Evolutionary conservation across 495 filamentous ascomycete genomes (phyloP).

Genomic region (Aspergillus affinis): DNA sequence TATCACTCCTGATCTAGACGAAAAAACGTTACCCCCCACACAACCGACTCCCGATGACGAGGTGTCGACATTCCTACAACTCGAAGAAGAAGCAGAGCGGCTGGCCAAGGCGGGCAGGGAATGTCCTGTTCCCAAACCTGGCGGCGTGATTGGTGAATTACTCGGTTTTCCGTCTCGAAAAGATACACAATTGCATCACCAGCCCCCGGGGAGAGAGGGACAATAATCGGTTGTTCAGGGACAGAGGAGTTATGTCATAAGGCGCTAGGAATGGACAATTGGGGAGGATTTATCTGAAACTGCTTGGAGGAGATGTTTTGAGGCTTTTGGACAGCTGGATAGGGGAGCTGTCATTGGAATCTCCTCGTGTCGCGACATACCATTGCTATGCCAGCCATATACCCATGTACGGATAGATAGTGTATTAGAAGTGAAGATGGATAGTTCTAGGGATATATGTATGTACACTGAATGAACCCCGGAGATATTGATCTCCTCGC

Average conservation of each 20-base stretch:
- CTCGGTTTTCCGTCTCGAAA: conserved; percentile 57
- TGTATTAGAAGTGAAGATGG: conserved; percentile 10
- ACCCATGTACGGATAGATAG: conserved; percentile 29
- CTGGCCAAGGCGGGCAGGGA: conserved; percentile 40
- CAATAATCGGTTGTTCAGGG: conserved; percentile 6
- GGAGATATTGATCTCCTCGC: neutral
- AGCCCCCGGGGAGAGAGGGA: conserved; percentile 2
- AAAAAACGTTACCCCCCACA: conserved; percentile 17
- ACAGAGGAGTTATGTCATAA: neutral
- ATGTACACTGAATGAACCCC: conserved; percentile 1
- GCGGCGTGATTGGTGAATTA: conserved; percentile 69
- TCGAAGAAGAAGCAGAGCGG: conserved; percentile 46
- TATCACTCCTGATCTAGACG: conserved; percentile 21
- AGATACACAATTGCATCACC: conserved; percentile 5
- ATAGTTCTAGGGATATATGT: conserved; percentile 6
- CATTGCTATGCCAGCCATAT: conserved; percentile 20
- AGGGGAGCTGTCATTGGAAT: neutral
- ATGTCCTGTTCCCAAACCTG: conserved; percentile 85
- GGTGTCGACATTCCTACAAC: conserved; percentile 44
- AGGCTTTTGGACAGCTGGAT: neutral
- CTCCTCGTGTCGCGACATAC: neutral
- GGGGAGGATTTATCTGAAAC: neutral
- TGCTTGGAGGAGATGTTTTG: neutral
- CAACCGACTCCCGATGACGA: conserved; percentile 38
- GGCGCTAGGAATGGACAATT: neutral